Evolutionary conservation across 768 basidiomycete species (phyloP).

Genomic region (Suillus luteus): DNA sequence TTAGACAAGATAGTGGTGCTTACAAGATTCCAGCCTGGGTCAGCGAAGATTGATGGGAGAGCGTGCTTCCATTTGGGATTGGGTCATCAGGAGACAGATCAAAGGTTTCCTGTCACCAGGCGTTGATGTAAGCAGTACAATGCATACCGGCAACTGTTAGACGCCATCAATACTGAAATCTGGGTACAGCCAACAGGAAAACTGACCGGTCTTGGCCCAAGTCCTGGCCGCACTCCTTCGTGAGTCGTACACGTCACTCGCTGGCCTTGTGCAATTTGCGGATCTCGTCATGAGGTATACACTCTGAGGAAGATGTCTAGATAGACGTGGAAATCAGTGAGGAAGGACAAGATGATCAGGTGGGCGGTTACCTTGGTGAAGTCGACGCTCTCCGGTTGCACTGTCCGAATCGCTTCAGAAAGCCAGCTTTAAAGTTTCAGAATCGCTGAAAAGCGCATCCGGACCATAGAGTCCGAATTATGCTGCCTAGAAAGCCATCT

Average conservation of each 20-base stretch:
- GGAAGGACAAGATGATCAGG: not conserved
- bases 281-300: slow-evolving; percentile 67
- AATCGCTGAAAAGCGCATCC: slow-evolving; percentile 17
- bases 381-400: slow-evolving; percentile 83
- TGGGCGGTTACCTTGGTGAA: slow-evolving; percentile 69
- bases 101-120: slow-evolving; percentile 53
- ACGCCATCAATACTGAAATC: slow-evolving; percentile 1
- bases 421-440: not conserved
- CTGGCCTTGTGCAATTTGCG: slow-evolving; percentile 78
- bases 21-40: slow-evolving; percentile 80
- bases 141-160: slow-evolving; percentile 82
- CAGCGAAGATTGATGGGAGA: slow-evolving; percentile 73
- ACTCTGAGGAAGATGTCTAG: slow-evolving; percentile 87
- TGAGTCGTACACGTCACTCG: slow-evolving; percentile 79
- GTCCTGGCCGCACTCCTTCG: slow-evolving; percentile 87
- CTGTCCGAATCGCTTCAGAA: slow-evolving; percentile 87
- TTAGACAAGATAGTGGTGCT: slow-evolving; percentile 92
- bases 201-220: slow-evolving; percentile 85
- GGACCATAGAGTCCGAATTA: slow-evolving; percentile 89
- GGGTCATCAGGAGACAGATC: slow-evolving; percentile 39
- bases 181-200: not conserved
- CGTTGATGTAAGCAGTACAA: slow-evolving; percentile 91
- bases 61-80: slow-evolving; percentile 28
- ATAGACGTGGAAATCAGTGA: not conserved
- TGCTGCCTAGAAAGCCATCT: slow-evolving; percentile 98